Evolutionary conservation across 2,329 filamentous ascomycete genomes (phyloP), one percentile per base, ranked within the genome.

Genomic region (Phoma sp.): DNA sequence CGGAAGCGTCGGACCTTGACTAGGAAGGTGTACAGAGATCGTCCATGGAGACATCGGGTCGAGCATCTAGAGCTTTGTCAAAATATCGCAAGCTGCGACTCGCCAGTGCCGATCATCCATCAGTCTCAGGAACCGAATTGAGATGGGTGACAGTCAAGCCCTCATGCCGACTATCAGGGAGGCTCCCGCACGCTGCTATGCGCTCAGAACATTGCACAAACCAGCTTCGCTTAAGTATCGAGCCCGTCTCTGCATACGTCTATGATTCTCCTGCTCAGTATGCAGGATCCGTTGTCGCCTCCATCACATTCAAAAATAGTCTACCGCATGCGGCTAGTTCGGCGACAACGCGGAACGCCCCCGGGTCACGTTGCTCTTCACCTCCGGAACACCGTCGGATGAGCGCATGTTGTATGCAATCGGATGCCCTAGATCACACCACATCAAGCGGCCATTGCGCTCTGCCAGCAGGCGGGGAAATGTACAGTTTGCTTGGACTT

Each of bases 351-450:
- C 63, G 63, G 63, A 67, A 64, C 33, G 48, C 48, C 55, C 56
- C 60, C 46, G 46, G 47, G 50, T 48, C 35, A 51, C 35, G 47
- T 47, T 47, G 55, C 52, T 29, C 47, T 43, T 46, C 42, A 39
- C 53, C 52, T 58, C 62, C 60, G 66, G 60, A 37, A 37, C 48
- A 39, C 45, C 57, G 37, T 66, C 67, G 66, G 67, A 66, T 64
- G 65, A 69, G 56, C 64, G 67, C 66, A 68, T 45, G 37, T 45
- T 54, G 27, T 44, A 33, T 27, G 41, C 46, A 44, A 37, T 37
- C 35, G 36, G 41, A 40, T 46, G 3, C 24, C 47, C 42, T 49
- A 44, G 29, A 49, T 67, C 65, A 66, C 61, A 52, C 57, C 62
- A 63, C 56, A 46, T 47, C 41, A 37, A 55, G 22, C 13, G 40